These are phyloP conservation scores for Dichotomopilus funicola DNA, from an alignment of 2,329 filamentous ascomycete genomes.

Conservation along the genomic window DNA sequence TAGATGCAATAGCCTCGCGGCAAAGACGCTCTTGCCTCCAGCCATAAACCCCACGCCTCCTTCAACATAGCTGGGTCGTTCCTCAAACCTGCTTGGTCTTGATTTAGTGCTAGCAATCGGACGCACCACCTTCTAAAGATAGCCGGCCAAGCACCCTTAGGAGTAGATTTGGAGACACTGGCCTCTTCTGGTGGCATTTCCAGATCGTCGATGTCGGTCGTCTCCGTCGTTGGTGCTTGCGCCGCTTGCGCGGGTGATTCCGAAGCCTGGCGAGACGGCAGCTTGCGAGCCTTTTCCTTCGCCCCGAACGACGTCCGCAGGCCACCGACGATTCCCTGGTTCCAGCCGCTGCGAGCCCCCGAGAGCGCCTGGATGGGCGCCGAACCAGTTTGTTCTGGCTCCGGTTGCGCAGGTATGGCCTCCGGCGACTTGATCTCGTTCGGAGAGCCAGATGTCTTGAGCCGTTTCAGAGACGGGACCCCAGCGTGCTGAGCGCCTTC, in stretches of 20 bases:
- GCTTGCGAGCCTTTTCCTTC: constrained; percentile 6
- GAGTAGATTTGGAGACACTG: neutral
- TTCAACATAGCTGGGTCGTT: constrained; percentile 13
- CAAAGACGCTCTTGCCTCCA: constrained; percentile 8
- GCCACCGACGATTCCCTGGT: constrained; percentile 24
- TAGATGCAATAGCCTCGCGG: neutral
- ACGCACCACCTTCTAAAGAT: constrained; percentile 15
- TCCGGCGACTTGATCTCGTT: neutral
- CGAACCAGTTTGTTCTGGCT: neutral
- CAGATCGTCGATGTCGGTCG: constrained; percentile 3
- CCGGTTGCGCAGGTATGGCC: neutral
- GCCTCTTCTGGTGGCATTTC: constrained; percentile 8
- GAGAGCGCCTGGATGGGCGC: neutral
- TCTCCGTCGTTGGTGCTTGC: neutral
- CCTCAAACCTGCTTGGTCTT: constrained; percentile 5
- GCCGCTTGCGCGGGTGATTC: neutral
- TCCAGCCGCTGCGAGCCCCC: constrained; percentile 23
- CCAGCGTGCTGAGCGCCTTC: neutral
- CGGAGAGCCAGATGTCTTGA: neutral
- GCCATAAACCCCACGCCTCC: constrained; percentile 17
- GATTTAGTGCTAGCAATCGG: constrained; percentile 16
- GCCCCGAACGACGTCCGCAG: constrained; percentile 25
- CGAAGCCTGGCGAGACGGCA: neutral
- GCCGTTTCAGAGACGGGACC: constrained; percentile 2
- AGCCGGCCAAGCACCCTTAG: constrained; percentile 12